Base-by-base conservation (phyloP, 2,329 filamentous ascomycete genomes). In the Cladophialophora exuberans region DNA sequence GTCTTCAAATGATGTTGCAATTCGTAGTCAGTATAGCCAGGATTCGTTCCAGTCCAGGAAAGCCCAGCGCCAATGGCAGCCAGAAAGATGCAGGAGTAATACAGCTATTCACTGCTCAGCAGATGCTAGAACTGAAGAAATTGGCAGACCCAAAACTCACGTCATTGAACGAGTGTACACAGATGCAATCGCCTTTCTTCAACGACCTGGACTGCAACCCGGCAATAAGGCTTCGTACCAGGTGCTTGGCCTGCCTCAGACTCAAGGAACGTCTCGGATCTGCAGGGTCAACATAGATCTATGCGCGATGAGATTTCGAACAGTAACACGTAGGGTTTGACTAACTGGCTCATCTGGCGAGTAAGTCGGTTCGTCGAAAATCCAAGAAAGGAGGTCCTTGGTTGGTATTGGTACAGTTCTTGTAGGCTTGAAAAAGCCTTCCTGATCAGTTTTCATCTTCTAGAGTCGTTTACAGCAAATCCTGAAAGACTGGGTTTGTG, bases 131-230 rank as follows among this genome's bases (percentile, higher is more conserved):
- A 31, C 10, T n/a, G 10, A n/a, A 31, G n/a, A n/a, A n/a, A n/a
- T 31, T 31, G 2, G 6, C 11, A 15, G 5, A 15, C n/a, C 35
- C 13, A 18, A 18, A 10, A 18, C 35, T 15, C 15, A 39, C 36
- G 23, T 39, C 17, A 68, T 84, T 84, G 68, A 82, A 81, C 0
- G 79, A 79, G 59, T 83, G 79, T 33, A 83, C 73, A 41, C 76
- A 77, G 4, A 84, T 75, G 57, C 77, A 79, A 56, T 83, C 80
- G 30, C 79, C 80, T 25, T 69, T 66, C 49, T 75, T 41, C 10
- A 56, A 31, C n/a, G 36, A 38, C 54, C 26, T 20, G 4, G 30
- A 22, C 9, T 30, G 46, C 44, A 84, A 71, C 0, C 81, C 82
- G 7, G 79, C 79, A 43, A 77, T 75, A 13, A 84, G 66, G 56